These are phyloP conservation scores for Xylaria grammica DNA, from an alignment of 495 filamentous ascomycete species.

Conservation along the genomic window DNA sequence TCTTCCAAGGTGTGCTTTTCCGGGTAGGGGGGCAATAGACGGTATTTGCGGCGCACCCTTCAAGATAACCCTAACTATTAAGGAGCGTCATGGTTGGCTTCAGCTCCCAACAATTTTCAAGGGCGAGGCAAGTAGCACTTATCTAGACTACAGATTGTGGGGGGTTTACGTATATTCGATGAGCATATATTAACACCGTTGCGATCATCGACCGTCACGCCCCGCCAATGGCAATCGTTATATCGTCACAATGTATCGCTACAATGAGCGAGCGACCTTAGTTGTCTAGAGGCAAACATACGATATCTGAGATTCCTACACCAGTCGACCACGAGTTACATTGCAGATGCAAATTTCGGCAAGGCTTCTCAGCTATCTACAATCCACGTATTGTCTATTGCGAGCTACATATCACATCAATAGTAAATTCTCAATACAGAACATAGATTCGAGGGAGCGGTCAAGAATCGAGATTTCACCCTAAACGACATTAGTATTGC, in stretches of 20 bases:
- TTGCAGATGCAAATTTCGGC: not conserved
- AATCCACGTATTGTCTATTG: not conserved
- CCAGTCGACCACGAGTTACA: not conserved
- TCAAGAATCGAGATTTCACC: not conserved
- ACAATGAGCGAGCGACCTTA: not conserved
- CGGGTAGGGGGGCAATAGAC: constrained; percentile 4
- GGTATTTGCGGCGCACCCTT: constrained; percentile 13
- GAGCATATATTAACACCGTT: not conserved
- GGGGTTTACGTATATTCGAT: not conserved
- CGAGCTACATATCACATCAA: not conserved
- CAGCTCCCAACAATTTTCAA: not conserved
- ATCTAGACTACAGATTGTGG: not conserved
- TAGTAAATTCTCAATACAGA: not conserved
- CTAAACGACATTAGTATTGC: not conserved
- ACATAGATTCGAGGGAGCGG: not conserved
- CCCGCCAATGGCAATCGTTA: not conserved
- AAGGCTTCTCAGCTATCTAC: not conserved
- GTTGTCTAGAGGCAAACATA: not conserved
- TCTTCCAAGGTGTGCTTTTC: constrained; percentile 3
- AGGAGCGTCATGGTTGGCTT: not conserved
- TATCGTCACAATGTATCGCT: not conserved
- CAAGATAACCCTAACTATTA: not conserved
- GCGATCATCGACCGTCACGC: not conserved
- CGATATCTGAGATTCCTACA: not conserved
- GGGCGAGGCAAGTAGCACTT: not conserved